Conservation (phyloP, 176 grass and related monocot species). For the Raddia guianensis region DNA sequence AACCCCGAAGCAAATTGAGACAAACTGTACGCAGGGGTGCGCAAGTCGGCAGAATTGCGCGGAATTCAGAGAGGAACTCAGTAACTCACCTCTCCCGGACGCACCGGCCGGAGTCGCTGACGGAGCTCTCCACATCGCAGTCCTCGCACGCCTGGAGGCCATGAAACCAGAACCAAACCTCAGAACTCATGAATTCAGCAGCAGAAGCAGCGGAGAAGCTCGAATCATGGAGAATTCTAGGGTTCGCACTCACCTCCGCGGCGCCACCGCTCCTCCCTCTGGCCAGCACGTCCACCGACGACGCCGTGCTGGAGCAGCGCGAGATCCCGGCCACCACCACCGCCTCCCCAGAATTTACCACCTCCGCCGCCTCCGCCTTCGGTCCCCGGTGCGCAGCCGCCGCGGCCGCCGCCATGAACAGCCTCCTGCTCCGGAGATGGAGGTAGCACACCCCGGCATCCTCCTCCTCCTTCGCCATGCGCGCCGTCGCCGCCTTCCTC, state of each 20-base stretch:
- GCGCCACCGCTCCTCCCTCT: neutral
- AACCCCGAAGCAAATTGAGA: neutral
- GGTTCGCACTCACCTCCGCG: conserved; percentile 34
- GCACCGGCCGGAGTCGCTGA: conserved; percentile 41
- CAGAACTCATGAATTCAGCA: conserved; percentile 35
- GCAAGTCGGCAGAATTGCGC: neutral
- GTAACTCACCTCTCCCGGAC: conserved; percentile 32
- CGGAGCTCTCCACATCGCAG: conserved; percentile 43
- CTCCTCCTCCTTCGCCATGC: neutral
- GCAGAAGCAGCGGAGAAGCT: neutral
- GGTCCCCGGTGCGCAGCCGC: neutral
- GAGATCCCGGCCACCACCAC: conserved; percentile 27
- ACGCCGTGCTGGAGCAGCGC: conserved; percentile 60
- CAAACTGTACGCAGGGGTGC: neutral
- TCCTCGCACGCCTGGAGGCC: conserved; percentile 33
- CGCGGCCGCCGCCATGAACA: conserved; percentile 35
- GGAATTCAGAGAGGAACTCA: neutral
- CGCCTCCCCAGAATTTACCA: neutral
- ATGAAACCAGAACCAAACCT: neutral
- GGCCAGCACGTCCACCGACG: conserved; percentile 14
- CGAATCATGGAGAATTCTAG: conserved; percentile 1
- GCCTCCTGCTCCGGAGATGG: conserved; percentile 58
- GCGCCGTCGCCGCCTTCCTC: conserved; percentile 24
- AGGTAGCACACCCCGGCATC: conserved; percentile 38
- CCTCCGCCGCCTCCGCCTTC: neutral